Percentiles rank a stretch among this genome's conserved stretches.
phyloP scores from a whole-genome alignment of 192 early-diverging fungal species.

The Haplosporangium gracile region DNA sequence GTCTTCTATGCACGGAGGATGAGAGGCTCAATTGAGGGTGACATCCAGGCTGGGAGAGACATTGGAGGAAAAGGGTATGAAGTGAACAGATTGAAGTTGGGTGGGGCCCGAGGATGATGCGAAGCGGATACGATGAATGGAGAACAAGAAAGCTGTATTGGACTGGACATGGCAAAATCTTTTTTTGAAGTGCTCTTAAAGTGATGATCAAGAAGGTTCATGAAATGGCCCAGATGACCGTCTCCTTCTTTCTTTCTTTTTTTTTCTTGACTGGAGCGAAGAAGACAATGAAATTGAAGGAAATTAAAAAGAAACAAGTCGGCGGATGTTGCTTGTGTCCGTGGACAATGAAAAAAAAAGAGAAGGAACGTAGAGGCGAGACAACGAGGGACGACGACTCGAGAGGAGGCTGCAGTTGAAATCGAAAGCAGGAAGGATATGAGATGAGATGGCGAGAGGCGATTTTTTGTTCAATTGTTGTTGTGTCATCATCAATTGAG shows the following conservation, averaged over 20 bases:
- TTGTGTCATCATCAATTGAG: neutral
- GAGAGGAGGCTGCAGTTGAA: neutral
- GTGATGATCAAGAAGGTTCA: slow-evolving; percentile 5
- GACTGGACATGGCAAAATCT: neutral
- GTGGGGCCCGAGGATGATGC: neutral
- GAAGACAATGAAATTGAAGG: neutral
- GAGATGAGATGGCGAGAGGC: slow-evolving; percentile 6
- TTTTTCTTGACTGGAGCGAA: neutral
- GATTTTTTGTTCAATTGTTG: neutral
- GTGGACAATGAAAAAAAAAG: neutral
- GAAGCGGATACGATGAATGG: slow-evolving; percentile 7
- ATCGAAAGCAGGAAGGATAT: neutral
- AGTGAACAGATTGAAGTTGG: neutral
- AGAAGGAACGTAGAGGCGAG: neutral
- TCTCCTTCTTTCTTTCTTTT: too few relatives aligned
- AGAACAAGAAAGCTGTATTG: neutral
- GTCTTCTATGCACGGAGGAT: too few relatives aligned
- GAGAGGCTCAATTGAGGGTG: too few relatives aligned
- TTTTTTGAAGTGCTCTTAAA: neutral
- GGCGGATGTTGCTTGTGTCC: neutral
- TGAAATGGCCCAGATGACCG: too few relatives aligned
- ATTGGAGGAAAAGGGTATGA: neutral
- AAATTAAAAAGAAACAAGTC: neutral
- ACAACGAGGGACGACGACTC: neutral
- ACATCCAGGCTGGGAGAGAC: too few relatives aligned